phyloP scores from a whole-genome alignment of 1,284 basidiomycete species.

The Dichomitus squalens region DNA sequence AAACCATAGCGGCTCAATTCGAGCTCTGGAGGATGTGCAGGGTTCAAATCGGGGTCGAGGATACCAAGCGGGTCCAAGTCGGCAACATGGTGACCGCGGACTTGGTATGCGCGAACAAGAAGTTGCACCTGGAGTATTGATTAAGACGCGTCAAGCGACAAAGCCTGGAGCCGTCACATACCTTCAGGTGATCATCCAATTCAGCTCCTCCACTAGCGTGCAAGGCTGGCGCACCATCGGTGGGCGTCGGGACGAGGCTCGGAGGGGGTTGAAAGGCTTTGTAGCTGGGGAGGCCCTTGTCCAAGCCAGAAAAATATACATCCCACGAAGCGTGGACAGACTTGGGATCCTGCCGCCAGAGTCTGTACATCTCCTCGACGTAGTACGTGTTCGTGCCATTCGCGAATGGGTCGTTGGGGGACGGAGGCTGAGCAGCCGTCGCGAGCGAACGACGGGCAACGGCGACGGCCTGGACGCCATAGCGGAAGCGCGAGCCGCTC shows the following conservation, averaged over 20 bases:
- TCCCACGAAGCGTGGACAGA: conserved; percentile 96
- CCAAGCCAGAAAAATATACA: conserved; percentile 92
- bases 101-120: conserved; percentile 97
- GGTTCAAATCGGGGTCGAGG: conserved; percentile 83
- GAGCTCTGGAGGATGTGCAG: conserved; percentile 81
- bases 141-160: not conserved
- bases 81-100: conserved; percentile 96
- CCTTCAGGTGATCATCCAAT: conserved; percentile 95
- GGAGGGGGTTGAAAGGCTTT: conserved; percentile 90
- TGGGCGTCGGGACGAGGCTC: conserved; percentile 62
- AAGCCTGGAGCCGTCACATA: conserved; percentile 37
- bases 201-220: conserved; percentile 73
- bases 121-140: conserved; percentile 77
- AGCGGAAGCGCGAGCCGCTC: conserved; percentile 22
- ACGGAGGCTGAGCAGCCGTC: conserved; percentile 56
- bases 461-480: conserved; percentile 19
- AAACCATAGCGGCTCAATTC: conserved; percentile 95
- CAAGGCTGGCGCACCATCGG: conserved; percentile 84
- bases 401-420: conserved; percentile 80
- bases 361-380: conserved; percentile 93
- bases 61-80: conserved; percentile 96
- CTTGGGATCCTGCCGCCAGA: conserved; percentile 89
- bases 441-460: conserved; percentile 42
- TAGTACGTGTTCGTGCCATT: conserved; percentile 95
- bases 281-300: conserved; percentile 83